Evolutionary conservation across 2,329 filamentous ascomycete genomes (phyloP).

Genomic region (Ophiostoma triangulosporum): DNA sequence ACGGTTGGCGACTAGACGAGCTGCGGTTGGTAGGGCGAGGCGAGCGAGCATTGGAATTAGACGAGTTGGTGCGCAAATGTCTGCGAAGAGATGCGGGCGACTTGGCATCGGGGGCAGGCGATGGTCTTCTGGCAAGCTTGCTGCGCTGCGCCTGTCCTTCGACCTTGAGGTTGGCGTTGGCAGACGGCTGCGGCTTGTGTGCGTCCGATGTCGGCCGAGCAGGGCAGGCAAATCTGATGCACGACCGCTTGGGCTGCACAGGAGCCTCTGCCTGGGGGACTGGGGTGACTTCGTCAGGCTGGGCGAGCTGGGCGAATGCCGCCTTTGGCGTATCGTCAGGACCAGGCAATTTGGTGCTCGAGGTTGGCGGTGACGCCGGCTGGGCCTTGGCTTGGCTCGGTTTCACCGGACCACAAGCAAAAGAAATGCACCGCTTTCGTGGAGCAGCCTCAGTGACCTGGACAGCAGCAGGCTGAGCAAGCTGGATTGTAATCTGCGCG

Average conservation of each 20-base stretch:
- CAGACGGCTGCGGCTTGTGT: constrained; percentile 19
- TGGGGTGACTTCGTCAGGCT: constrained; percentile 23
- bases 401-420: constrained; percentile 61
- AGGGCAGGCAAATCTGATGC: constrained; percentile 67
- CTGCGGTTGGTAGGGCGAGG: constrained; percentile 13
- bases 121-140: constrained; percentile 11
- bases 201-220: constrained; percentile 34
- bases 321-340: constrained; percentile 7
- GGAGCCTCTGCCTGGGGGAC: constrained; percentile 20
- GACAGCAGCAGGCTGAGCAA: not conserved
- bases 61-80: constrained; percentile 10
- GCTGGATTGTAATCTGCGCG: constrained; percentile 23
- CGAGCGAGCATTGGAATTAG: constrained; percentile 7
- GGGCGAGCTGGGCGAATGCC: constrained; percentile 5
- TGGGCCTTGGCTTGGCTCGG: constrained; percentile 25
- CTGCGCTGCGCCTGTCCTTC: not conserved
- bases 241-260: constrained; percentile 36
- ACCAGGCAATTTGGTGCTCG: constrained; percentile 7
- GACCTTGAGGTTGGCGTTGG: constrained; percentile 1
- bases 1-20: constrained; percentile 23
- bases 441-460: constrained; percentile 32
- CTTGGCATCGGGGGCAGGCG: constrained; percentile 17
- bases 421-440: constrained; percentile 83
- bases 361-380: constrained; percentile 19
- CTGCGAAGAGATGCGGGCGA: constrained; percentile 21